Conservation (phyloP, 2,329 filamentous ascomycete species). For the Leptodontidium sp. region DNA sequence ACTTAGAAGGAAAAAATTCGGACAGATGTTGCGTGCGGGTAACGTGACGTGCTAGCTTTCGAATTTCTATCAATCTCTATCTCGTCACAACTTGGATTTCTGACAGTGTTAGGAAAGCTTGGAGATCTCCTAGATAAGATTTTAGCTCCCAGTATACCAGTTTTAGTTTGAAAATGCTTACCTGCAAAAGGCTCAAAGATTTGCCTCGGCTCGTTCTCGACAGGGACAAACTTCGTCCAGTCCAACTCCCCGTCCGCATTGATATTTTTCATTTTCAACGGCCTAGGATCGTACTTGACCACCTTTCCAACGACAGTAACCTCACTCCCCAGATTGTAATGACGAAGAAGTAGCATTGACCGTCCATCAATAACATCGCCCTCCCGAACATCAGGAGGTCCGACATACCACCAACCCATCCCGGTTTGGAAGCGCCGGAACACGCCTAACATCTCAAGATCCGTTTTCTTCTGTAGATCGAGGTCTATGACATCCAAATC, state of each 20-base stretch:
- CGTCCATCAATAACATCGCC: neutral
- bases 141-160: too few relatives aligned
- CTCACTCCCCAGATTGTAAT: neutral
- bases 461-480: neutral
- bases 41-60: too few relatives aligned
- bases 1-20: too few relatives aligned
- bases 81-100: too few relatives aligned
- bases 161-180: neutral
- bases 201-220: neutral
- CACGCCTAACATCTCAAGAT: neutral
- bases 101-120: conserved; percentile 1
- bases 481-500: neutral
- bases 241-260: neutral
- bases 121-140: neutral
- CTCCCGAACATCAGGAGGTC: neutral
- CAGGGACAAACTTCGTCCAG: conserved; percentile 1
- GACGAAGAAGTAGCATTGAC: neutral
- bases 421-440: neutral
- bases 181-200: neutral
- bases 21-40: too few relatives aligned
- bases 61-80: too few relatives aligned
- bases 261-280: neutral
- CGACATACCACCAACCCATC: neutral
- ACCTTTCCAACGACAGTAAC: neutral
- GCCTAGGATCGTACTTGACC: neutral